Conservation (phyloP, 495 filamentous ascomycete species). For the Friedmanniomyces simplex region DNA sequence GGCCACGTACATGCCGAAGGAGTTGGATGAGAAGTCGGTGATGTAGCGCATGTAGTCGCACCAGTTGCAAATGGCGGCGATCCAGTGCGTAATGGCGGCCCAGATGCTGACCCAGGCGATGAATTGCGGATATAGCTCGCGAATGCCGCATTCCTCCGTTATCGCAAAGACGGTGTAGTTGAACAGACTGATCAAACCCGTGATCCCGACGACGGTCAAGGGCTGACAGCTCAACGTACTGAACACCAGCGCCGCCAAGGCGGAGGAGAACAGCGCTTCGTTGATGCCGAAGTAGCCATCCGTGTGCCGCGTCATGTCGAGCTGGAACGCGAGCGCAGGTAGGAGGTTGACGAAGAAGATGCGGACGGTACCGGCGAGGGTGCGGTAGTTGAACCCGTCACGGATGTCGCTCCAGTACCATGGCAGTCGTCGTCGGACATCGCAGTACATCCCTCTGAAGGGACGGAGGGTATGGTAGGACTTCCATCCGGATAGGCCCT, state of each 20-base stretch:
- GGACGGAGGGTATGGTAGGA: conserved; percentile 14
- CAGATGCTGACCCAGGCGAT: conserved; percentile 37
- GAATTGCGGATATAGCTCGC: conserved; percentile 32
- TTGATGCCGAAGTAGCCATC: conserved; percentile 37
- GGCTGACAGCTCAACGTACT: conserved; percentile 26
- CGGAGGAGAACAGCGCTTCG: conserved; percentile 37
- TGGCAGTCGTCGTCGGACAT: conserved; percentile 32
- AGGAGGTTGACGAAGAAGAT: conserved; percentile 42
- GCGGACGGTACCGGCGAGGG: conserved; percentile 32
- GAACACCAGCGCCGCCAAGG: conserved; percentile 36
- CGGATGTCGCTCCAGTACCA: conserved; percentile 36
- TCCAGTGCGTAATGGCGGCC: conserved; percentile 37
- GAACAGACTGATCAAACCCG: conserved; percentile 30
- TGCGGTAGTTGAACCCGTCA: conserved; percentile 37
- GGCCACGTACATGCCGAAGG: conserved; percentile 38
- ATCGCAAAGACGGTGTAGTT: conserved; percentile 41
- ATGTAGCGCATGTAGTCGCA: conserved; percentile 37
- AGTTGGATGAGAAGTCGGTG: conserved; percentile 35
- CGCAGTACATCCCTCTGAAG: conserved; percentile 35
- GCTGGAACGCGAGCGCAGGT: conserved; percentile 36
- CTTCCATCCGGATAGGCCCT: conserved; percentile 12
- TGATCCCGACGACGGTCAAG: conserved; percentile 31
- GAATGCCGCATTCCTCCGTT: conserved; percentile 22
- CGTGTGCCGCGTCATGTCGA: conserved; percentile 37
- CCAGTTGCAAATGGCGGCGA: conserved; percentile 32